Conservation (phyloP, 1,284 basidiomycete species). For the Mycena citricolor region DNA sequence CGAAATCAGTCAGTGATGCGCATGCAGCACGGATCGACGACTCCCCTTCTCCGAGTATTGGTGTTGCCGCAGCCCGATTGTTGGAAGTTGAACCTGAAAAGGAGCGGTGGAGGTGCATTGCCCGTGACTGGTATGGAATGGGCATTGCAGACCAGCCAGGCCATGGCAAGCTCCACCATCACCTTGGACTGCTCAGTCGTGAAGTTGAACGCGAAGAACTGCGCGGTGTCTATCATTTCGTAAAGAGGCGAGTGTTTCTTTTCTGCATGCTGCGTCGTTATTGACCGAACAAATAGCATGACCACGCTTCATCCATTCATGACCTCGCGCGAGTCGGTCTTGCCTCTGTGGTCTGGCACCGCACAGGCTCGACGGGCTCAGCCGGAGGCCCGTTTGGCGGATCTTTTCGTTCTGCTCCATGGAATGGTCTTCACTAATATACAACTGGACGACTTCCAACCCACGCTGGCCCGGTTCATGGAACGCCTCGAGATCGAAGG, state of each 20-base stretch:
- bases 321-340: conserved; percentile 84
- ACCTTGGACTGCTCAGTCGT: conserved; percentile 85
- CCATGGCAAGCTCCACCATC: conserved; percentile 90
- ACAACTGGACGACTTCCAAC: conserved; percentile 87
- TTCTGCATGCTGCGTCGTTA: conserved; percentile 11
- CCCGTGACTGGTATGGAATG: conserved; percentile 90
- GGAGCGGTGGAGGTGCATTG: conserved; percentile 89
- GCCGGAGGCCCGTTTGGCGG: conserved; percentile 76
- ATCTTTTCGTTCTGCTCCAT: conserved; percentile 89
- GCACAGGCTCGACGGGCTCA: conserved; percentile 71
- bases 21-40: conserved; percentile 61
- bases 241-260: conserved; percentile 74
- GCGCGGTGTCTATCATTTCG: conserved; percentile 89
- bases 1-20: conserved; percentile 49
- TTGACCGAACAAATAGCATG: no score
- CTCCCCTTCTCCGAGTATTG: conserved; percentile 77
- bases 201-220: conserved; percentile 84
- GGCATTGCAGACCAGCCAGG: conserved; percentile 89
- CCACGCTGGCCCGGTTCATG: conserved; percentile 80
- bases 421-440: conserved; percentile 96
- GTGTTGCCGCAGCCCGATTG: conserved; percentile 80
- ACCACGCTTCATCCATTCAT: conserved; percentile 87
- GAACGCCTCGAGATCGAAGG: conserved; percentile 83
- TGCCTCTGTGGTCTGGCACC: conserved; percentile 79
- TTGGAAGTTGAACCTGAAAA: conserved; percentile 90